These are phyloP conservation scores for Chaetomiaceae sp. DNA, from an alignment of 2,329 filamentous ascomycete species.

Conservation along the genomic window DNA sequence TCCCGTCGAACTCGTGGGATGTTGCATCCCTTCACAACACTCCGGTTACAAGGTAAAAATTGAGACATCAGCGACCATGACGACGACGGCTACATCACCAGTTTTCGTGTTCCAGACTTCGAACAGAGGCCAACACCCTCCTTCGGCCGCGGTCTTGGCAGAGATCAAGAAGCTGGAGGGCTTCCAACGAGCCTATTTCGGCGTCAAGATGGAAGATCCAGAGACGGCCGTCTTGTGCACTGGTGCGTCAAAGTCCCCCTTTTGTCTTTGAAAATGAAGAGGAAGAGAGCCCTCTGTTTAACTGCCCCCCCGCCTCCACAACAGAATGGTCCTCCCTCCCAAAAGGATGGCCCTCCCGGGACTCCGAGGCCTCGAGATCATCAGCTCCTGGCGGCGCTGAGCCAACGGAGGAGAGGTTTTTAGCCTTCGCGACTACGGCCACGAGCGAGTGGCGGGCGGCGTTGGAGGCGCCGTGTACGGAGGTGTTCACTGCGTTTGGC, in stretches of 20 bases:
- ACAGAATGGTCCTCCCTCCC: conserved; percentile 17
- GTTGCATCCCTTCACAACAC: no score
- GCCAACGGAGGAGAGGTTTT: no score
- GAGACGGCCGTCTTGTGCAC: conserved; percentile 13
- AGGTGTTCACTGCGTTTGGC: conserved; percentile 27
- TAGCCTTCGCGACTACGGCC: not conserved
- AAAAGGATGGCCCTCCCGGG: no score
- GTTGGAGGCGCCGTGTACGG: conserved; percentile 21
- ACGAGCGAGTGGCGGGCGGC: not conserved
- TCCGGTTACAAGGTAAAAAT: not conserved
- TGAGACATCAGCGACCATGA: conserved; percentile 1
- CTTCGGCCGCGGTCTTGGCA: not conserved
- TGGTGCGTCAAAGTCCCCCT: conserved; percentile 6
- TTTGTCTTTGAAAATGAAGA: no score
- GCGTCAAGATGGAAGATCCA: conserved; percentile 17
- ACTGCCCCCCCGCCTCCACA: no score
- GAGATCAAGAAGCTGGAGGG: conserved; percentile 15
- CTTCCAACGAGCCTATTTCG: conserved; percentile 13
- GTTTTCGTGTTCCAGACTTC: conserved; percentile 14
- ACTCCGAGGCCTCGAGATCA: no score
- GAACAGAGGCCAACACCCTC: not conserved
- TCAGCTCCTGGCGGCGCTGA: no score
- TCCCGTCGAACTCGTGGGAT: no score
- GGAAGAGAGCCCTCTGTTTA: no score
- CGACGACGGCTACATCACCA: conserved; percentile 8